phyloP scores from a whole-genome alignment of 108 stramenopile genomes.

The Skeletonema tropicum region DNA sequence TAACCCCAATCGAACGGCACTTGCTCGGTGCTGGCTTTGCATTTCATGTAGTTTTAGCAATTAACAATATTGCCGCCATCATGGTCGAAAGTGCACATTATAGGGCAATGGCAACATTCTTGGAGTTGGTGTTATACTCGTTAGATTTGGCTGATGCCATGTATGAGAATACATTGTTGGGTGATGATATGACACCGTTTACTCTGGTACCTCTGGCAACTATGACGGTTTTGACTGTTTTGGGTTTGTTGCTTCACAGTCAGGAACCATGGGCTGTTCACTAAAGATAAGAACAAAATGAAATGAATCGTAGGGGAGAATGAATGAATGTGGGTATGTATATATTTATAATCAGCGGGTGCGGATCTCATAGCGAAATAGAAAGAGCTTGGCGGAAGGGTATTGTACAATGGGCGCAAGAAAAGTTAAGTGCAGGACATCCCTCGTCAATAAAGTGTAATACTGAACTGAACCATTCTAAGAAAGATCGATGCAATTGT shows the following conservation, averaged over 20 bases:
- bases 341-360: no score
- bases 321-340: no score
- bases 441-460: no score
- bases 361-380: no score
- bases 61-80: conserved; percentile 27
- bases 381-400: no score
- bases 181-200: conserved; percentile 1
- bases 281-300: conserved; percentile 38
- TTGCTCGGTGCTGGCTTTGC: conserved; percentile 20
- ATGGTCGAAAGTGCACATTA: conserved; percentile 37
- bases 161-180: conserved; percentile 19
- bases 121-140: conserved; percentile 29
- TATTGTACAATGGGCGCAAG: no score
- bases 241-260: conserved; percentile 35
- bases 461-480: no score
- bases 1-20: conserved; percentile 28
- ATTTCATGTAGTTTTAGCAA: conserved; percentile 25
- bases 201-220: neutral
- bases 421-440: no score
- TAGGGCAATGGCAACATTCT: conserved; percentile 29
- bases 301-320: neutral
- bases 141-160: conserved; percentile 22
- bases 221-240: neutral
- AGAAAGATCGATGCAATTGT: no score
- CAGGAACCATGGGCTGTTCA: conserved; percentile 51